Percentiles rank a stretch among this genome's conserved stretches.
Conservation (phyloP, 352 stramenopile species). For the Phytopythium litorale region DNA sequence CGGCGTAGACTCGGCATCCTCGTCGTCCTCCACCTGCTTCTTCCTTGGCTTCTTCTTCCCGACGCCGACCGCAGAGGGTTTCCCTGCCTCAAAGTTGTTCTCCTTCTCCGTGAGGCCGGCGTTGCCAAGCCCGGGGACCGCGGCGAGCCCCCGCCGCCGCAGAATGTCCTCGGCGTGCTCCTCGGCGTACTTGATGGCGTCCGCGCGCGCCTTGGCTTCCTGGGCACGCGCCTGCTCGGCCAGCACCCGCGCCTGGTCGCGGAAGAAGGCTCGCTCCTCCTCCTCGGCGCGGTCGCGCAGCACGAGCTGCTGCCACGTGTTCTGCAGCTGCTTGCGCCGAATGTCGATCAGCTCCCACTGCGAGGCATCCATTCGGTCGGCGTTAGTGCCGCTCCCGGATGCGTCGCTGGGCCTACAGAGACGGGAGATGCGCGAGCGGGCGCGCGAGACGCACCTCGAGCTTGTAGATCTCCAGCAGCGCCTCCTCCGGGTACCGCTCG, state of each 20-base stretch:
- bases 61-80: constrained; percentile 1
- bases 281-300: constrained; percentile 48
- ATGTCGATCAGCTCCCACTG: constrained; percentile 70
- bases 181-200: constrained; percentile 6
- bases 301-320: constrained; percentile 48
- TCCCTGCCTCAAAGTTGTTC: constrained; percentile 1
- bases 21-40: constrained; percentile 10
- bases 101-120: neutral
- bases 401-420: no score
- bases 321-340: constrained; percentile 42
- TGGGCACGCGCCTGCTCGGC: constrained; percentile 16
- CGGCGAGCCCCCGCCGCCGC: neutral
- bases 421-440: neutral
- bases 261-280: constrained; percentile 37
- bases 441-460: constrained; percentile 38
- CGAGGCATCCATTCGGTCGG: no score
- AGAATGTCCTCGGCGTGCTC: constrained; percentile 10
- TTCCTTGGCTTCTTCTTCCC: constrained; percentile 8
- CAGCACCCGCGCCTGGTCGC: constrained; percentile 24
- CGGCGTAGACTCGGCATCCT: constrained; percentile 11
- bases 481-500: constrained; percentile 37
- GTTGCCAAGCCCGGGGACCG: neutral
- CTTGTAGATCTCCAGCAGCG: constrained; percentile 55
- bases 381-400: no score
- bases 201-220: constrained; percentile 5